Conservation (phyloP, 805 yeast genomes). For the Phaffomyces antillensis region DNA sequence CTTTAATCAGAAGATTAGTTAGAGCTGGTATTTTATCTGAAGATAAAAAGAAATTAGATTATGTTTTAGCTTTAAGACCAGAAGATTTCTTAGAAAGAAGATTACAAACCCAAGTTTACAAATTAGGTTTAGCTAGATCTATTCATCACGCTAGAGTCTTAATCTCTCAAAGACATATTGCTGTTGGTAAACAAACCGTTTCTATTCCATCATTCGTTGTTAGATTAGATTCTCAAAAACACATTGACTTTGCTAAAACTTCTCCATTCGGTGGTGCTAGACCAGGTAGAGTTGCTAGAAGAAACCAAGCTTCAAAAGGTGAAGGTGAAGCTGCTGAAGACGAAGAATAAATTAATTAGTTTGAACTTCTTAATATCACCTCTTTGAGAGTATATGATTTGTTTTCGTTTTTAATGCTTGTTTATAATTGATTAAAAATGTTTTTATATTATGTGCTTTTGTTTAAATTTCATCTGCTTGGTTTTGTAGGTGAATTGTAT, state of each 20-base stretch:
- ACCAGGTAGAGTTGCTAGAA: constrained; percentile 99
- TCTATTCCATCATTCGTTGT: constrained; percentile 99
- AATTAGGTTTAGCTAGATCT: constrained; percentile 98
- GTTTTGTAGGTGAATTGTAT: too few species aligned
- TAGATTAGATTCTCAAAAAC: constrained; percentile 99
- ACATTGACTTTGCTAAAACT: constrained; percentile 98
- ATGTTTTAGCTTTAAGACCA: constrained; percentile 94
- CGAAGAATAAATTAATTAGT: constrained; percentile 50
- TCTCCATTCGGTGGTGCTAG: constrained; percentile 99
- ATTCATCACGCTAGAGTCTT: constrained; percentile 99
- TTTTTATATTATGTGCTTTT: neutral
- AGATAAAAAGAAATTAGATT: constrained; percentile 99
- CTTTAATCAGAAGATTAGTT: constrained; percentile 98
- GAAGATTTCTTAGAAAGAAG: constrained; percentile 99
- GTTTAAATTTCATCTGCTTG: neutral
- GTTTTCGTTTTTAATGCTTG: constrained; percentile 1
- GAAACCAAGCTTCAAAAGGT: constrained; percentile 42
- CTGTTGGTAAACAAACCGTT: constrained; percentile 99
- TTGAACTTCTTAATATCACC: constrained; percentile 1
- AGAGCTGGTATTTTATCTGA: constrained; percentile 98
- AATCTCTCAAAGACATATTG: constrained; percentile 98
- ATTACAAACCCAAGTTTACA: constrained; percentile 99
- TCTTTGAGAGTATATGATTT: neutral
- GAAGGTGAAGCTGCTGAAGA: constrained; percentile 66
- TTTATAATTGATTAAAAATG: neutral